Percentiles rank a stretch among this genome's conserved stretches.
These are phyloP conservation scores for Nicotiana sylvestris DNA, from an alignment of 257 asterid species.

Conservation along the genomic window DNA sequence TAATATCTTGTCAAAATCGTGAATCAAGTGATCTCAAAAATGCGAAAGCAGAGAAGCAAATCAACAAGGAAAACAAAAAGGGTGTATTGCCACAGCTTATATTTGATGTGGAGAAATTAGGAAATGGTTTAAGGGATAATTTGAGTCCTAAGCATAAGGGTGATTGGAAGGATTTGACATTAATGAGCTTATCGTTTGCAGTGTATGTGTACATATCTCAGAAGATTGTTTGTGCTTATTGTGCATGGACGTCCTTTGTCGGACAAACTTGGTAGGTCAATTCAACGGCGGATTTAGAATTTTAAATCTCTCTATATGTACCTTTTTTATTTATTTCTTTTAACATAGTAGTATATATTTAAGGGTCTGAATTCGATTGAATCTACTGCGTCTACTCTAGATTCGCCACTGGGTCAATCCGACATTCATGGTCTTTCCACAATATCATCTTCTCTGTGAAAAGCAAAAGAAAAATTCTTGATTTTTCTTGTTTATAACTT, in stretches of 20 bases:
- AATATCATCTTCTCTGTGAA: not conserved
- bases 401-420: not conserved
- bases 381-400: not conserved
- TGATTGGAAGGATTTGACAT: constrained; percentile 80
- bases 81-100: constrained; percentile 24
- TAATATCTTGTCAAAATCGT: constrained; percentile 39
- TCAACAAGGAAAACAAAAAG: constrained; percentile 16
- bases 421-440: not conserved
- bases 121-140: constrained; percentile 46
- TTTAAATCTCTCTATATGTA: not conserved
- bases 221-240: constrained; percentile 87
- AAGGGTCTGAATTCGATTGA: not conserved
- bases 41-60: constrained; percentile 23
- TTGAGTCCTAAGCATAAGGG: constrained; percentile 82
- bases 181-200: constrained; percentile 88
- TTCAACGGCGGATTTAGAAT: not conserved
- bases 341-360: not conserved
- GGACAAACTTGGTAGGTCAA: constrained; percentile 43
- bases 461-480: not conserved
- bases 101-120: constrained; percentile 40
- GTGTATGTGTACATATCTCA: constrained; percentile 85
- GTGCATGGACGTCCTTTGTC: constrained; percentile 60
- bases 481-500: not conserved
- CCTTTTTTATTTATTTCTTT: not conserved
- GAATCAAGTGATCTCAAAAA: constrained; percentile 18